phyloP scores from a whole-genome alignment of 2,329 filamentous ascomycete species.

The Amesomyces nigricolor region DNA sequence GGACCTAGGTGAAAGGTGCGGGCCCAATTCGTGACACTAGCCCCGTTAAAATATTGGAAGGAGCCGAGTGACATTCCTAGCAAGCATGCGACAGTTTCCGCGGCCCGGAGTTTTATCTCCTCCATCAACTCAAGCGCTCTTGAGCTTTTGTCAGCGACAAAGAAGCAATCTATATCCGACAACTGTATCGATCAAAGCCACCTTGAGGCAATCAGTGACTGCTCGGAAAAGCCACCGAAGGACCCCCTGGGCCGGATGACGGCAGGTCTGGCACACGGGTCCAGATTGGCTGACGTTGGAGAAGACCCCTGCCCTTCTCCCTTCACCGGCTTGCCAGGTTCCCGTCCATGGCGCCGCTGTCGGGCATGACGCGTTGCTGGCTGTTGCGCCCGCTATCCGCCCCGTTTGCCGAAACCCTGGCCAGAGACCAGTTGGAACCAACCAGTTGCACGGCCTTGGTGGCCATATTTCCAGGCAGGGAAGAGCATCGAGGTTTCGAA shows the following conservation, averaged over 20 bases:
- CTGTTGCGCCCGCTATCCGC: too few relatives aligned
- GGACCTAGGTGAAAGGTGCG: too few relatives aligned
- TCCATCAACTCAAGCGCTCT: too few relatives aligned
- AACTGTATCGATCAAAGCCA: conserved; percentile 1
- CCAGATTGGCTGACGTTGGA: neutral
- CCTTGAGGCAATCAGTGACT: neutral
- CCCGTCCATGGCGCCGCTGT: too few relatives aligned
- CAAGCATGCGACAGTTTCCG: neutral
- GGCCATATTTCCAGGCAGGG: neutral
- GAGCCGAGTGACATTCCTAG: too few relatives aligned
- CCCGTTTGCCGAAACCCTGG: too few relatives aligned
- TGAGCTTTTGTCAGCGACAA: conserved; percentile 14
- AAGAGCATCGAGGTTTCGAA: neutral
- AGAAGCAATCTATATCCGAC: conserved; percentile 10
- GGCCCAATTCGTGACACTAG: too few relatives aligned
- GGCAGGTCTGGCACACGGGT: conserved; percentile 11
- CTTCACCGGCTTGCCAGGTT: too few relatives aligned
- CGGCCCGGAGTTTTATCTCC: too few relatives aligned
- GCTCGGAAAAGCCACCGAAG: neutral
- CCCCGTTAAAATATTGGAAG: too few relatives aligned
- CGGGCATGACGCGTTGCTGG: neutral
- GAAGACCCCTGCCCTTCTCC: neutral
- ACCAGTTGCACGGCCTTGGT: too few relatives aligned
- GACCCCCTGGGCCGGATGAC: conserved; percentile 7
- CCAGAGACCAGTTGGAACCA: too few relatives aligned